These are phyloP conservation scores for Triticum timopheevii DNA, from an alignment of 176 grass and related monocot genomes.

Conservation along the genomic window DNA sequence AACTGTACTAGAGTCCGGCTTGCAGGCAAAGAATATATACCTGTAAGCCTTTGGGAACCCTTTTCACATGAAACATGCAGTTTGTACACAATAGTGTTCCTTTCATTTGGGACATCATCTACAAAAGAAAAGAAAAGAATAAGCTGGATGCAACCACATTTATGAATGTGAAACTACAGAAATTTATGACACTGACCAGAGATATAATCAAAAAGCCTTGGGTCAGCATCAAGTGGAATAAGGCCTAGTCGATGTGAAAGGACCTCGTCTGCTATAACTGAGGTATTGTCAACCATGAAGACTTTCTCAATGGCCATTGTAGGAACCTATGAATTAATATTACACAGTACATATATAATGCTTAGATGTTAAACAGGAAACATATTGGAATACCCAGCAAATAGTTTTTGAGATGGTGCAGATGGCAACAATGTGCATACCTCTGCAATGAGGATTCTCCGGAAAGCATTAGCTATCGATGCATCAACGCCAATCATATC, in stretches of 20 bases:
- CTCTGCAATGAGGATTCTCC: conserved; percentile 87
- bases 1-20: background rate
- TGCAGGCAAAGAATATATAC: conserved; percentile 42
- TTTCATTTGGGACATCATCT: conserved; percentile 92
- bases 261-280: conserved; percentile 89
- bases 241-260: conserved; percentile 87
- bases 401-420: background rate
- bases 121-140: conserved; percentile 26
- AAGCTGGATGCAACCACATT: background rate
- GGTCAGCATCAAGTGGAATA: conserved; percentile 89
- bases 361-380: conserved; percentile 1
- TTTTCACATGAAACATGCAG: conserved; percentile 70
- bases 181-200: conserved; percentile 47
- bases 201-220: conserved; percentile 85
- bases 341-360: background rate
- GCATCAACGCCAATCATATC: conserved; percentile 96
- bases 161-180: conserved; percentile 16
- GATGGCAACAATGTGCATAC: conserved; percentile 39
- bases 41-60: conserved; percentile 58
- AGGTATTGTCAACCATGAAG: conserved; percentile 82
- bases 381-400: background rate
- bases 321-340: conserved; percentile 57
- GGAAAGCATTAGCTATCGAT: conserved; percentile 83
- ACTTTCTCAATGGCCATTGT: conserved; percentile 96
- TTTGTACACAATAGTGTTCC: conserved; percentile 90